Base-by-base conservation (phyloP, 2,329 filamentous ascomycete genomes). In the Botrytis pseudocinerea region DNA sequence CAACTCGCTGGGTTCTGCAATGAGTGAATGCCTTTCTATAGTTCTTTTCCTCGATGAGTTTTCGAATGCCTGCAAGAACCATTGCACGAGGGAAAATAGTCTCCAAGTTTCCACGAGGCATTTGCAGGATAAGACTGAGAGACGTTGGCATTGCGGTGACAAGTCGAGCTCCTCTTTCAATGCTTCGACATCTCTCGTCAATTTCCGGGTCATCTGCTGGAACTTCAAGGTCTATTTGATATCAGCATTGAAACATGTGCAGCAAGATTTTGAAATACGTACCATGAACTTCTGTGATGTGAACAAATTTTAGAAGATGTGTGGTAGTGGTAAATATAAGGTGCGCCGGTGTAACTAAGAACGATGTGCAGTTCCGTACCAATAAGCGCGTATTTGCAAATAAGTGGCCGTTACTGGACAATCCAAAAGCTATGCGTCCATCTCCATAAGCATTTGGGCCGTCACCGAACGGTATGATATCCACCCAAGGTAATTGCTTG, bases 101-200 rank as follows among this genome's bases (percentile, higher is more conserved):
- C 82, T 99, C 96, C 2, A 98, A 84, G 77, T 99, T 99, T 32
- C 96, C 96, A 78, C 96, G 88, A 1, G 96, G 96, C 93, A 98
- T 98, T 81, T 99, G 96, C 5, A 99, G 85, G 0, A 97, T 89
- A 14, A 99, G 85, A 70, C 90, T 92, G 83, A 97, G 96, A 59
- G 90, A 92, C 5, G 93, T 93, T 2, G 96, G 95, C 82, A 97
- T 95, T 42, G 94, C 94, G 0, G 93, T 96, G 35, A 99, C 90
- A 22, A 99, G 87, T 66, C 90, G 91, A 4, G 93, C 94, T 25
- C 96, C 96, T 76, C 96, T 90, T 82, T 99, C 96, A 72, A 99
- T 92, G 78, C 90, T 97, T 76, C 96, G 89, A 81, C 95, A 98
- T 79, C 96, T 87, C 82, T 99, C 96, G 77, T 98, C 96, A 44